Evolutionary conservation across 2,329 filamentous ascomycete genomes (phyloP), one percentile per base, ranked within the genome.

Genomic region (Cadophora gregata): DNA sequence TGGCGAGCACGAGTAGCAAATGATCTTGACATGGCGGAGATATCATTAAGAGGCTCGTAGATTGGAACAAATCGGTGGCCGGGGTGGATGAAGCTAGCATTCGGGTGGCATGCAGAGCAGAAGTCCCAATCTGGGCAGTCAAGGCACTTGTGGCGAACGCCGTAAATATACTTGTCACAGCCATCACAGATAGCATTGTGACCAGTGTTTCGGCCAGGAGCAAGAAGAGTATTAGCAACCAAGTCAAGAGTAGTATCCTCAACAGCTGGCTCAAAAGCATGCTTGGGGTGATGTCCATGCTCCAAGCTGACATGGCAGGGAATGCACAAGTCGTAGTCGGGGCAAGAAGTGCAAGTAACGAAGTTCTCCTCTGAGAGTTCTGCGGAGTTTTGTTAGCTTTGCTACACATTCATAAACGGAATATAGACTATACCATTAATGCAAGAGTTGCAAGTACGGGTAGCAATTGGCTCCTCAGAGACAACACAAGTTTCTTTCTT

Each of bases 91-190:
- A 88, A 84, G 67, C 81, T 79, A 53, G 92, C 90, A 71, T 85
- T 87, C 73, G 84, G 80, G 66, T 93, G 79, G 80, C 96, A 99
- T 9, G 87, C 83, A 27, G 86, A 85, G 83, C 96, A 99, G 81
- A 92, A 98, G 76, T 99, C 96, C 91, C 93, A 99, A 79, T 99
- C 96, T 51, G 96, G 96, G 83, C 96, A 99, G 78, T 93, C 90
- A 71, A 98, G 84, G 79, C 96, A 99, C 85, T 99, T 99, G 86
- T 98, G 91, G 73, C 96, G 95, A 65, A 97, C 85, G 73, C 96
- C 96, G 73, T 86, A 84, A 75, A 99, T 96, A 78, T 88, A 89
- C 85, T 88, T 90, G 74, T 98, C 92, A 78, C 96, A 99, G 48
- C 93, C 93, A 81, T 99, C 96, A 77, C 96, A 99, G 71, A 97